Evolutionary conservation across 2,329 filamentous ascomycete genomes (phyloP).

Genomic region (Blumeria graminis): DNA sequence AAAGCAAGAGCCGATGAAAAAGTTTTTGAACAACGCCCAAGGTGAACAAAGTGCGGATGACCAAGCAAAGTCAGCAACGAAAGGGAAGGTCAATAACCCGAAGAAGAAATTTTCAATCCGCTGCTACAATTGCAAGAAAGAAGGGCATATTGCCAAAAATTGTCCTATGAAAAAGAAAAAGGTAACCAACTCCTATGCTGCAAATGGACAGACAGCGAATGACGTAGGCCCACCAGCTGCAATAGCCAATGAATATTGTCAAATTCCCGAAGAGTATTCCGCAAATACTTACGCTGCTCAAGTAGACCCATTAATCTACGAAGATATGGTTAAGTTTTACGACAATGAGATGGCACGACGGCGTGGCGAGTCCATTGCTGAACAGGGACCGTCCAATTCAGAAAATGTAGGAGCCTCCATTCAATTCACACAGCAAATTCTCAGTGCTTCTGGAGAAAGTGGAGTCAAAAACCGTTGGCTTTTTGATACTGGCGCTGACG

Average conservation of each 20-base stretch:
- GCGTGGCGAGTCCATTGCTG: neutral
- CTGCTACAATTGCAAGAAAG: neutral
- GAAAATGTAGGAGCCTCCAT: neutral
- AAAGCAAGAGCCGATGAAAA: neutral
- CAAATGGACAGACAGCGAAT: neutral
- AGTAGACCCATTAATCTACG: neutral
- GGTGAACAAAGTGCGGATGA: neutral
- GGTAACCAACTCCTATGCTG: neutral
- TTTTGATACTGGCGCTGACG: neutral
- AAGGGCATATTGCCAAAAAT: neutral
- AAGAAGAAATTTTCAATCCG: neutral
- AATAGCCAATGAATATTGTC: neutral
- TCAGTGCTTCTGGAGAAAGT: neutral
- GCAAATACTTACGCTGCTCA: neutral
- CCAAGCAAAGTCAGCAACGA: neutral
- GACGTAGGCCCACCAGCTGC: neutral
- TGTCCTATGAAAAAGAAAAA: neutral
- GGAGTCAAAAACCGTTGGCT: neutral
- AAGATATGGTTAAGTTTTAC: neutral
- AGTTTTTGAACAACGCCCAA: neutral
- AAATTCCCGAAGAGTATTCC: neutral
- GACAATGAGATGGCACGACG: neutral
- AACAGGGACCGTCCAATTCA: neutral
- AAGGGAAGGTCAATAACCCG: neutral
- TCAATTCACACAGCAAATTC: neutral